Percentiles rank a stretch among this genome's conserved stretches.
Evolutionary conservation across 805 yeast species (phyloP).

Genomic region (Ogataea methanolica): DNA sequence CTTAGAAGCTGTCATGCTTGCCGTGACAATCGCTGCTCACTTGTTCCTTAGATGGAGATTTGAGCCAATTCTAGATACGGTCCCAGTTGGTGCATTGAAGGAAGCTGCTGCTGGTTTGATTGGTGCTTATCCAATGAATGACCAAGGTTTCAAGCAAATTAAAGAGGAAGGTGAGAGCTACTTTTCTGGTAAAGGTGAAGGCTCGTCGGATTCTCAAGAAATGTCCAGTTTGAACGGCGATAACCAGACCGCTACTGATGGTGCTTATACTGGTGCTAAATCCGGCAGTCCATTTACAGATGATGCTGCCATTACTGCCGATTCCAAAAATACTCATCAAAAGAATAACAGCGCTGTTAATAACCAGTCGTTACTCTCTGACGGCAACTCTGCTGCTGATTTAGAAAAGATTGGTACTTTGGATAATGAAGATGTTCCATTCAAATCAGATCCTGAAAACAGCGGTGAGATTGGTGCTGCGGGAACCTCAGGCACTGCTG

Average conservation of each 20-base stretch:
- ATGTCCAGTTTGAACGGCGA: constrained; percentile 7
- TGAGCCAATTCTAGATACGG: constrained; percentile 59
- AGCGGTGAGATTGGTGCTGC: neutral
- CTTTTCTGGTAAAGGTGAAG: constrained; percentile 9
- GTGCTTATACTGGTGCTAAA: constrained; percentile 22
- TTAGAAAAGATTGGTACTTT: constrained; percentile 11
- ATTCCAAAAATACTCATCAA: constrained; percentile 1
- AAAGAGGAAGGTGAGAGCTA: constrained; percentile 29
- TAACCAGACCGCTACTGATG: constrained; percentile 18
- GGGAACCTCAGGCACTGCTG: neutral
- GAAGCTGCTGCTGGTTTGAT: constrained; percentile 36
- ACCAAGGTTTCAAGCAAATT: constrained; percentile 61
- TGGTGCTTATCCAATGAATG: constrained; percentile 51
- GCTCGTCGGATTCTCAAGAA: too few species aligned
- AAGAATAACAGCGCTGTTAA: constrained; percentile 3
- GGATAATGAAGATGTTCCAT: constrained; percentile 25
- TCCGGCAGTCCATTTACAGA: constrained; percentile 12
- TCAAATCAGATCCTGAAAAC: constrained; percentile 4
- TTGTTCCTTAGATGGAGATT: constrained; percentile 54
- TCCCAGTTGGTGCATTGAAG: constrained; percentile 62
- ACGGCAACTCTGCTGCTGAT: constrained; percentile 15
- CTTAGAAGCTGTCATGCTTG: constrained; percentile 57
- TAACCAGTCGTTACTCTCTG: constrained; percentile 13
- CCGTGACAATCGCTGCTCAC: constrained; percentile 56
- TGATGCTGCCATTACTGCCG: neutral